Evolutionary conservation across 306 rosid genomes (phyloP).

Genomic region (Hippophae gyantsensis): DNA sequence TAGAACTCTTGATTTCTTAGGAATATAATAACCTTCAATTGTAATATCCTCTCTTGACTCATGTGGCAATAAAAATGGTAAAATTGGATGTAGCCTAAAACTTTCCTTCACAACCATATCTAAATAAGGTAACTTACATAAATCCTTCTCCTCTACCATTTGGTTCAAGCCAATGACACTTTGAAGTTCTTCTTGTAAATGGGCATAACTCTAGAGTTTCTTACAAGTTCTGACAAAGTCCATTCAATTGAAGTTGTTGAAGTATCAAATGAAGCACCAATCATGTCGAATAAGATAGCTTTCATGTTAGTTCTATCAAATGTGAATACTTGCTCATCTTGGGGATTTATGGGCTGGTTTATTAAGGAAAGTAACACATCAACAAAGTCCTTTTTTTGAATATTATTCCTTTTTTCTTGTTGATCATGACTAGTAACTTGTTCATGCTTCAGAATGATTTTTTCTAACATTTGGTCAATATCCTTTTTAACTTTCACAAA

Average conservation of each 20-base stretch:
- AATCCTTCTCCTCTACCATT: conserved; percentile 29
- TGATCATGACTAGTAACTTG: not conserved
- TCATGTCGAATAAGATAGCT: conserved; percentile 22
- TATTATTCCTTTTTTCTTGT: not conserved
- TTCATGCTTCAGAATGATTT: conserved; percentile 22
- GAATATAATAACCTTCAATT: conserved; percentile 10
- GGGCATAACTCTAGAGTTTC: conserved; percentile 31
- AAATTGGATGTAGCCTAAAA: conserved; percentile 27
- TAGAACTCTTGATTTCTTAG: conserved; percentile 8
- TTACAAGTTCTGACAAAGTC: conserved; percentile 35
- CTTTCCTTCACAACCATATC: conserved; percentile 36
- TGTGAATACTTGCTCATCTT: not conserved
- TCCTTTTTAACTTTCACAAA: conserved; percentile 1
- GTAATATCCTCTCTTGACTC: conserved; percentile 11
- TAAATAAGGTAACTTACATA: conserved; percentile 24
- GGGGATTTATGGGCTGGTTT: not conserved
- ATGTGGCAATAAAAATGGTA: conserved; percentile 11
- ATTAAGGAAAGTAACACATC: no score
- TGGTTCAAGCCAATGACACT: conserved; percentile 20
- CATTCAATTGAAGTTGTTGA: conserved; percentile 11
- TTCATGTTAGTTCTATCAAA: conserved; percentile 26
- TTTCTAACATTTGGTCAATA: conserved; percentile 7
- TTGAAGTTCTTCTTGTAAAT: conserved; percentile 33
- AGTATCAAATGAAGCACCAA: conserved; percentile 15
- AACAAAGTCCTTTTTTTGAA: no score